Evolutionary conservation across 2,329 filamentous ascomycete genomes (phyloP).

Genomic region (Elsinoe necatrix): DNA sequence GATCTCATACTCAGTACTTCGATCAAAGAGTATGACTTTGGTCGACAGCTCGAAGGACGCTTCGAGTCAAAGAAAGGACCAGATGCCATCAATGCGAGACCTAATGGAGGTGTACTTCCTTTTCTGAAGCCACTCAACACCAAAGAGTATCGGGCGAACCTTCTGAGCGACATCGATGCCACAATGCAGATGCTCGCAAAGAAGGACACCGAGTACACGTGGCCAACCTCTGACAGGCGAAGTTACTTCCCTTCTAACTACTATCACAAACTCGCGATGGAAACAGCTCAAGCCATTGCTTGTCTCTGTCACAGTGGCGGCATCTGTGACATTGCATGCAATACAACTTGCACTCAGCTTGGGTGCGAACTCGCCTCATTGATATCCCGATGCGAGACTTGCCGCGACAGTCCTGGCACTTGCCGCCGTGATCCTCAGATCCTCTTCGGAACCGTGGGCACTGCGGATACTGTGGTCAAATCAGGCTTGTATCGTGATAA

Average conservation of each 20-base stretch:
- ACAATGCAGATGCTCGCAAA: not conserved
- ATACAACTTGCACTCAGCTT: not conserved
- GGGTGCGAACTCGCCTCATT: not conserved
- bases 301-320: not conserved
- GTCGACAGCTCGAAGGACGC: conserved; percentile 22
- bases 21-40: conserved; percentile 27
- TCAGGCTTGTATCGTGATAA: conserved; percentile 9
- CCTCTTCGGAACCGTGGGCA: not conserved
- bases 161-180: not conserved
- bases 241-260: not conserved
- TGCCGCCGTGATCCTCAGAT: not conserved
- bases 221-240: not conserved
- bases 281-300: not conserved
- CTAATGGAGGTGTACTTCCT: not conserved
- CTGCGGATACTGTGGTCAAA: conserved; percentile 13
- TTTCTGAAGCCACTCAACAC: not conserved
- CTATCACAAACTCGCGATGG: not conserved
- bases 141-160: not conserved
- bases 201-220: not conserved
- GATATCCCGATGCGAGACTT: not conserved
- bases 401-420: not conserved
- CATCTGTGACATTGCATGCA: not conserved
- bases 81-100: conserved; percentile 13
- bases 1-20: conserved; percentile 28
- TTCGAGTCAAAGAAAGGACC: conserved; percentile 22